These are phyloP conservation scores for Mycena polygramma DNA, from an alignment of 768 basidiomycete species.

Conservation along the genomic window DNA sequence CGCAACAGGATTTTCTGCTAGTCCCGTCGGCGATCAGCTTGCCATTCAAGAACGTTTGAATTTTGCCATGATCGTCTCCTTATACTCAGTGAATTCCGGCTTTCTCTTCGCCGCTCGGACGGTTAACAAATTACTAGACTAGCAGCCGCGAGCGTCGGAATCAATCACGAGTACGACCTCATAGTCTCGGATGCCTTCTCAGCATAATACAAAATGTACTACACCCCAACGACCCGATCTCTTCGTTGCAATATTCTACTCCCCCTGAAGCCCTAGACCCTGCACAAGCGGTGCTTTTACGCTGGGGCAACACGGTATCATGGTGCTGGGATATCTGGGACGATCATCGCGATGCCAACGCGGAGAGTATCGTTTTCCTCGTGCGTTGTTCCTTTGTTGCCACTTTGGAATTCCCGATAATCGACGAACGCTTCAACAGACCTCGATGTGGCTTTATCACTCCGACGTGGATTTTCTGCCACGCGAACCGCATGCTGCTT, in stretches of 20 bases:
- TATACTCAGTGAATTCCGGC: slow-evolving; percentile 53
- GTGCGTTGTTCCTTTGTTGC: slow-evolving; percentile 50
- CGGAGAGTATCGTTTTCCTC: slow-evolving; percentile 62
- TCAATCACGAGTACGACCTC: slow-evolving; percentile 57
- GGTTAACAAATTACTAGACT: slow-evolving; percentile 37
- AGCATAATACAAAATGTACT: slow-evolving; percentile 59
- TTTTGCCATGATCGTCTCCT: slow-evolving; percentile 56
- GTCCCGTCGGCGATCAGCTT: slow-evolving; percentile 35
- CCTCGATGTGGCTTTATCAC: slow-evolving; percentile 66
- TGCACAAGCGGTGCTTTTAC: slow-evolving; percentile 65
- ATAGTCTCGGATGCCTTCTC: slow-evolving; percentile 59
- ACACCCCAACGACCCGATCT: slow-evolving; percentile 40
- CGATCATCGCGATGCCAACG: slow-evolving; percentile 63
- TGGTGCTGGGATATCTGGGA: slow-evolving; percentile 79
- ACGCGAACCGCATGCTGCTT: slow-evolving; percentile 8
- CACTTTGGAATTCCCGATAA: not conserved
- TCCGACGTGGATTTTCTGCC: slow-evolving; percentile 40
- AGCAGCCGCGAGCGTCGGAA: slow-evolving; percentile 37
- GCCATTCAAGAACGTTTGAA: slow-evolving; percentile 48
- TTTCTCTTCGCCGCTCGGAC: not conserved
- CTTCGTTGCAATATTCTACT: slow-evolving; percentile 33
- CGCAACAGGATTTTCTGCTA: slow-evolving; percentile 31
- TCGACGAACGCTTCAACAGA: slow-evolving; percentile 49
- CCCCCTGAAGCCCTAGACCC: slow-evolving; percentile 51
- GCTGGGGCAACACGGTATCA: slow-evolving; percentile 67